Base-by-base conservation (phyloP, 208 protist species). In the Trypanosoma scelopori region DNA sequence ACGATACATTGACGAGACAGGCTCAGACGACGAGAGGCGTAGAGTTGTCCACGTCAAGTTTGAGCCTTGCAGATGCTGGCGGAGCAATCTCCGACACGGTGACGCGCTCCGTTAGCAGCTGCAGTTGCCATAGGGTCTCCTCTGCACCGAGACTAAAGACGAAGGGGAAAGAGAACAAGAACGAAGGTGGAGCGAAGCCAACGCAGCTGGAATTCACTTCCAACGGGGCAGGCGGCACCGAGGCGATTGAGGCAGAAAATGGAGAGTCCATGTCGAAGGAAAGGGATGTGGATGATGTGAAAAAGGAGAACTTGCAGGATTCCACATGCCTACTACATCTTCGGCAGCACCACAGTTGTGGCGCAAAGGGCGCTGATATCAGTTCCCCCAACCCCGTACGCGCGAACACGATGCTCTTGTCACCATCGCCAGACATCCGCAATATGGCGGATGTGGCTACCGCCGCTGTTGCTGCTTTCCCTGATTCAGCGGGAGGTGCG, bases 31-130 rank as follows among this genome's bases (percentile, higher is more conserved):
- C 28, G 43, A 1, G 22, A 5, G 3, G 18, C 42, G 45, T 23
- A 41, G 58, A 43, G 16, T 64, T 47, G 30, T 64, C 58, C 1
- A 45, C 27, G 16, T 53, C 58, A 5, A 64, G 46, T 43, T 35
- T 64, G 18, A 45, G 11, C 45, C 13, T 64, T 16, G 27, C 58
- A 39, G 15, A 20, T 16, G 58, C 11, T 1, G 53, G 58, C 22
- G 58, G 23, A 4, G n/a, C 18, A 28, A 32, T 15, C 0, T 64
- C 46, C 23, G 25, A 3, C 12, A 20, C 57, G 16, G 12, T 1
- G 13, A 23, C 28, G 12, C 46, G 57, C 13, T 42, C 46, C 39
- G 9, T 1, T 23, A 35, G 27, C n/a, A 20, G 0, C 20, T 13
- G 23, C 16, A 60, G 27, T 12, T n/a, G n/a, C 7, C 5, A 55